These are phyloP conservation scores for Colletotrichum tropicicola DNA, from an alignment of 2,329 filamentous ascomycete species.

Conservation along the genomic window DNA sequence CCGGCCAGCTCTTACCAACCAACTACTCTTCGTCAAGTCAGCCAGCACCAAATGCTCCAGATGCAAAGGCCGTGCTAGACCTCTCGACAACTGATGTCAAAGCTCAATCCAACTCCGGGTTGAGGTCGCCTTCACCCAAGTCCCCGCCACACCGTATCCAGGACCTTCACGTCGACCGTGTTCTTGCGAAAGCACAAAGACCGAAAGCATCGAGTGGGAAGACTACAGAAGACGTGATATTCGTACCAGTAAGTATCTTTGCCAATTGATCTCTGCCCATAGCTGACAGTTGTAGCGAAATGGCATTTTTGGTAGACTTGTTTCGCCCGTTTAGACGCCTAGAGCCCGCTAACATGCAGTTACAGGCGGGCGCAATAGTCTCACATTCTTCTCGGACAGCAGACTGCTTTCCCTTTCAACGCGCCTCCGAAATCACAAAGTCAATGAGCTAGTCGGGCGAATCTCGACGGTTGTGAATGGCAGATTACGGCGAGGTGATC, in stretches of 20 bases:
- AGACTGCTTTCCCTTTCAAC: slow-evolving; percentile 39
- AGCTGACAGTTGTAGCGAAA: slow-evolving; percentile 34
- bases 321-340: background rate
- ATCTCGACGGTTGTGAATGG: slow-evolving; percentile 36
- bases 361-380: slow-evolving; percentile 36
- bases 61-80: slow-evolving; percentile 17
- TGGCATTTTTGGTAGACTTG: slow-evolving; percentile 36
- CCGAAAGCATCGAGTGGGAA: slow-evolving; percentile 11
- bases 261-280: no score
- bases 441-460: slow-evolving; percentile 38
- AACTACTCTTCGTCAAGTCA: slow-evolving; percentile 3
- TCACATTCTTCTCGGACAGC: slow-evolving; percentile 41
- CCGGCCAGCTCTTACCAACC: slow-evolving; percentile 23
- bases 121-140: background rate
- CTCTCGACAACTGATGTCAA: background rate
- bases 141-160: slow-evolving; percentile 29
- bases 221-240: slow-evolving; percentile 30
- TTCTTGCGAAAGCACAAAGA: slow-evolving; percentile 32
- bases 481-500: slow-evolving; percentile 24
- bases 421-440: slow-evolving; percentile 39
- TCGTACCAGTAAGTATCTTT: slow-evolving; percentile 36
- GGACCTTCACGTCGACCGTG: slow-evolving; percentile 38
- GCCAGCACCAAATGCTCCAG: background rate
- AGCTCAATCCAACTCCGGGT: background rate
- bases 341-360: background rate